Evolutionary conservation across 371 early-diverging fungal genomes (phyloP), one percentile per base, ranked within the genome.

Genomic region (Actinomucor elegans): DNA sequence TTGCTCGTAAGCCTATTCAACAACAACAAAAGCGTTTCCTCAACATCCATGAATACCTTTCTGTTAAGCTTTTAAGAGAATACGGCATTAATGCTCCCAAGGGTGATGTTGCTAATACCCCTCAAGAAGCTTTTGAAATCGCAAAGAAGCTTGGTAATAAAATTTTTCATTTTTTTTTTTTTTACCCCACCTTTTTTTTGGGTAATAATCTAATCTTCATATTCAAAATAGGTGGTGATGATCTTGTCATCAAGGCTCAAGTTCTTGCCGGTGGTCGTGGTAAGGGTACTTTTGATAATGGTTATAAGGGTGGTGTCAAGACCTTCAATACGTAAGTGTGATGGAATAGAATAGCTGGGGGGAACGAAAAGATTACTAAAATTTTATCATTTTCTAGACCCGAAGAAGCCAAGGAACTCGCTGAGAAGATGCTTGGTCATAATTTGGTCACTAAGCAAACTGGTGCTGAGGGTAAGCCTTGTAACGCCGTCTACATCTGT

Each of bases 261-360:
- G 98, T 98, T 28, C 81, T 97, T 57, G 99, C 99, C 57, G 99
- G 99, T 69, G 99, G 99, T 55, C 93, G 99, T 78, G 99, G 99
- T 60, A 99, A 99, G 83, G 99, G 99, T 66, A 84, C 83, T 61
- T 99, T 97, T 70, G 90, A 91, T 62, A 89, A 82, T 61, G 97
- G 98, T 29, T 82, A 94, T 63, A 89, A 96, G 80, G 99, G 99
- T 54, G 99, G 99, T 80, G 99, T 98, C 48, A 86, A 90, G 71
- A 81, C 92, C 57, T 88, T 93, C 60, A 92, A 85, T 80, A 90
- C 92, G 93, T 93, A 88, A 77, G 90, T 78, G 1, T 28, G 28
- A 14, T 40, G 0, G 4, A 8, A n/a, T n/a, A n/a, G n/a, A n/a
- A n/a, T n/a, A n/a, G n/a, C n/a, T n/a, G n/a, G n/a, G n/a, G n/a